phyloP scores from a whole-genome alignment of 1,284 basidiomycete species.

The Taiwanofungus camphoratus region DNA sequence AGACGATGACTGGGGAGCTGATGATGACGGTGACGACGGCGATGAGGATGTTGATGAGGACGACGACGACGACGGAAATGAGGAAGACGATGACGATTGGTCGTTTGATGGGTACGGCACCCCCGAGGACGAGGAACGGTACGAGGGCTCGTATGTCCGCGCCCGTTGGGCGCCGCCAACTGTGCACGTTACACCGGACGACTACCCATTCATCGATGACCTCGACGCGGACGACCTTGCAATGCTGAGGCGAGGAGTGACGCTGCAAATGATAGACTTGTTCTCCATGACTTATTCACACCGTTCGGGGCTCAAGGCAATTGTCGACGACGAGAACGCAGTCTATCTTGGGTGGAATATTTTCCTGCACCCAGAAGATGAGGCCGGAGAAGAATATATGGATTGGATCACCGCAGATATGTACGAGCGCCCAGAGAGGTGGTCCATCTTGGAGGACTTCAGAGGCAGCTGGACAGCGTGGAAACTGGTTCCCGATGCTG shows the following conservation, averaged over 20 bases:
- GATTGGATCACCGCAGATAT: slow-evolving; percentile 44
- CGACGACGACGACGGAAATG: slow-evolving; percentile 23
- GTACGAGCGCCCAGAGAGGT: slow-evolving; percentile 40
- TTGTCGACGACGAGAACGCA: slow-evolving; percentile 36
- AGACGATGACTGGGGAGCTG: slow-evolving; percentile 33
- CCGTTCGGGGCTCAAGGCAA: slow-evolving; percentile 38
- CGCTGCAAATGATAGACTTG: slow-evolving; percentile 48
- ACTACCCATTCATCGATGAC: slow-evolving; percentile 32
- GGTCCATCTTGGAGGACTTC: slow-evolving; percentile 37
- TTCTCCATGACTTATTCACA: slow-evolving; percentile 54
- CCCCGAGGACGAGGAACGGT: slow-evolving; percentile 28
- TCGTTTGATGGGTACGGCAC: slow-evolving; percentile 30
- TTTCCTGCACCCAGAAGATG: slow-evolving; percentile 39
- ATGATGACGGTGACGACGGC: slow-evolving; percentile 30
- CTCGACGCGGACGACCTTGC: slow-evolving; percentile 32
- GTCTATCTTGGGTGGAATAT: slow-evolving; percentile 67
- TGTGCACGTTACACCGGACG: slow-evolving; percentile 31
- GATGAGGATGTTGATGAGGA: slow-evolving; percentile 31
- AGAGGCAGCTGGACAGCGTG: slow-evolving; percentile 40
- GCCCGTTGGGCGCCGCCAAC: slow-evolving; percentile 55
- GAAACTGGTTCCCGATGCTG: slow-evolving; percentile 38
- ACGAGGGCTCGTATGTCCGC: slow-evolving; percentile 34
- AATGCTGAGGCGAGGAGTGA: slow-evolving; percentile 58
- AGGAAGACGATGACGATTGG: slow-evolving; percentile 32
- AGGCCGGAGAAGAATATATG: slow-evolving; percentile 48